phyloP scores from a whole-genome alignment of 345 rosid species.

The Eucalyptus erythrocorys region DNA sequence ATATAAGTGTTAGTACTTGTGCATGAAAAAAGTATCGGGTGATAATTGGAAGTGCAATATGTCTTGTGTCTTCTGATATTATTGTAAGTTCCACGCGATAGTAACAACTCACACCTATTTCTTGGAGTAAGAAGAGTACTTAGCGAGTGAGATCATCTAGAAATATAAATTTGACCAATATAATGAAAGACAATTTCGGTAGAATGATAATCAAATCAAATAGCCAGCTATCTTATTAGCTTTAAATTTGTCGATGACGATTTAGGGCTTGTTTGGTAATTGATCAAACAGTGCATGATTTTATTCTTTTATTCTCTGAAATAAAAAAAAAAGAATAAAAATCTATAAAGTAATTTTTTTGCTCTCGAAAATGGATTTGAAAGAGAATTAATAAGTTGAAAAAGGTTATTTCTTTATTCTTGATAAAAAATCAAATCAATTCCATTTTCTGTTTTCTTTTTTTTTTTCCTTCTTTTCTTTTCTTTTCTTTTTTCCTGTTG shows the following conservation, averaged over 20 bases:
- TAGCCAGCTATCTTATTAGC: neutral
- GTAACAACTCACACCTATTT: neutral
- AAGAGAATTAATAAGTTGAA: too few species aligned
- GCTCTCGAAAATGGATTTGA: too few species aligned
- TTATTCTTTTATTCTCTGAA: rapidly evolving
- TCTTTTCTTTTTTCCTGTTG: too few species aligned
- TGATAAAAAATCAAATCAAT: too few species aligned
- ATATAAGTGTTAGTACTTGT: neutral
- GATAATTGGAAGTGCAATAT: neutral
- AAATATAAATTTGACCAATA: neutral
- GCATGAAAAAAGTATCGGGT: neutral
- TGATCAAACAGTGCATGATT: rapidly evolving
- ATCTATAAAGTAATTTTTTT: too few species aligned
- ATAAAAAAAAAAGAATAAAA: too few species aligned
- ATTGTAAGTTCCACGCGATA: neutral
- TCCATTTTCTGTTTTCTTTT: too few species aligned
- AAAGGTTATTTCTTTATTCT: rapidly evolving
- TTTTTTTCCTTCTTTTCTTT: too few species aligned
- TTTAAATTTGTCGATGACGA: neutral
- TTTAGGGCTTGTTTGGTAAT: too few species aligned
- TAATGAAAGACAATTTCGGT: neutral
- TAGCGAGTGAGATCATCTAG: neutral
- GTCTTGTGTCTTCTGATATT: neutral
- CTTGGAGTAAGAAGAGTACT: neutral
- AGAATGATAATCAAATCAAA: neutral